Percentiles rank a stretch among this genome's conserved stretches.
Conservation (phyloP, 2,329 filamentous ascomycete genomes). For the Colletotrichum sp. region DNA sequence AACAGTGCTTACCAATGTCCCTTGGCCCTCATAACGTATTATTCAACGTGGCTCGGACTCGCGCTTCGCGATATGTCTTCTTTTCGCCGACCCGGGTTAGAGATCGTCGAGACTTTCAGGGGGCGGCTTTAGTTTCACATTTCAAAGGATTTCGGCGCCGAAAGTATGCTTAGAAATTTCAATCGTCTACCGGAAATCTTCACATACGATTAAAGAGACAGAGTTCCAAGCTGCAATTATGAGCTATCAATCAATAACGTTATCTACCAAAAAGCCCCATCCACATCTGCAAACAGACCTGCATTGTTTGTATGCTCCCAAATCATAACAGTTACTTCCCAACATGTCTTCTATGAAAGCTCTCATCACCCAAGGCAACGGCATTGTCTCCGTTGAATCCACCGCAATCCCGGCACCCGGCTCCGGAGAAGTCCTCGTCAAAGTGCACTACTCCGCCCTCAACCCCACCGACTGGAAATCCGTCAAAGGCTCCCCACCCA, state of each 20-base stretch:
- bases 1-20: not conserved
- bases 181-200: not conserved
- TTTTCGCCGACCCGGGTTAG: not conserved
- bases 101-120: not conserved
- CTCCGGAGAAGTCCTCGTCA: constrained; percentile 35
- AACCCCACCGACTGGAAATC: constrained; percentile 39
- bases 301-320: not conserved
- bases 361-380: constrained; percentile 35
- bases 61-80: not conserved
- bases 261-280: not conserved
- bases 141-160: not conserved
- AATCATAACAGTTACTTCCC: not conserved
- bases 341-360: constrained; percentile 9
- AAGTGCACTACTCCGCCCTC: constrained; percentile 33
- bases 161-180: not conserved
- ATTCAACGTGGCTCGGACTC: not conserved
- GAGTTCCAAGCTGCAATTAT: not conserved
- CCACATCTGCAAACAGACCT: not conserved
- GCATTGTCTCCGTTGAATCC: constrained; percentile 29
- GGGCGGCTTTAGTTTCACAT: not conserved
- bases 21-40: not conserved
- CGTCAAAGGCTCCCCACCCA: not conserved
- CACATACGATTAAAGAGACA: not conserved
- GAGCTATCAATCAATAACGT: not conserved
- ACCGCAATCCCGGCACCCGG: constrained; percentile 29